Base-by-base conservation (phyloP, 352 stramenopile species). In the Phytophthora aleatoria region DNA sequence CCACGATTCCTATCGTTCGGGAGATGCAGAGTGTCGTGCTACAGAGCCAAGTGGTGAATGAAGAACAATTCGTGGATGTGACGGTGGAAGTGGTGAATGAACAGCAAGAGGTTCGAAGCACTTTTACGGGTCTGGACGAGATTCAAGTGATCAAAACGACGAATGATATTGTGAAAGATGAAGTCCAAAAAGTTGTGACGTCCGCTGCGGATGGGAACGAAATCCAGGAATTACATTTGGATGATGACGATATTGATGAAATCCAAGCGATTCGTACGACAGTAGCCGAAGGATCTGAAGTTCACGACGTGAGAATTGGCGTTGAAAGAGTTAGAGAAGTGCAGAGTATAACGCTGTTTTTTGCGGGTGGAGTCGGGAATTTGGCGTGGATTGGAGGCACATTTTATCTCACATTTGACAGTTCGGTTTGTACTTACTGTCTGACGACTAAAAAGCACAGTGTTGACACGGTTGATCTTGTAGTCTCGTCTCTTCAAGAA, bases 61-160 rank as follows among this genome's bases (percentile, higher is more conserved):
- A 98, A 74, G 90, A 97, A 48, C 96, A 99, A 61, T 90, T 89
- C 48, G 88, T 99, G 5, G 82, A 96, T 62, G 94, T 90, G 0
- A 97, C 92, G 0, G 91, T 98, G 8, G 79, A 96, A 54, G 96
- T 99, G 11, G 95, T 83, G 13, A 99, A 99, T 67, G 97, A 99
- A 69, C 73, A 96, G 7, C 96, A 99, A 67, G 96, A 95, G 6
- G 87, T 99, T 2, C 93, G 94, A 10, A 98, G 84, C 1, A 76
- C 67, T 3, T 94, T 97, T 33, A 83, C 74, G 0, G 93, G 93
- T 4, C 79, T 79, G 10, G 90, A 97, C 64, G 91, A 97, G 53
- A 74, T 97, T 26, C 91, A 97, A 61, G 74, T 94, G 6, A 87
- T 98, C 24, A 82, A 67, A 43, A 92, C 82, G 31, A 96, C 52